Base-by-base conservation (phyloP, 2,329 filamentous ascomycete genomes). In the Neocatenulostroma microsporum region DNA sequence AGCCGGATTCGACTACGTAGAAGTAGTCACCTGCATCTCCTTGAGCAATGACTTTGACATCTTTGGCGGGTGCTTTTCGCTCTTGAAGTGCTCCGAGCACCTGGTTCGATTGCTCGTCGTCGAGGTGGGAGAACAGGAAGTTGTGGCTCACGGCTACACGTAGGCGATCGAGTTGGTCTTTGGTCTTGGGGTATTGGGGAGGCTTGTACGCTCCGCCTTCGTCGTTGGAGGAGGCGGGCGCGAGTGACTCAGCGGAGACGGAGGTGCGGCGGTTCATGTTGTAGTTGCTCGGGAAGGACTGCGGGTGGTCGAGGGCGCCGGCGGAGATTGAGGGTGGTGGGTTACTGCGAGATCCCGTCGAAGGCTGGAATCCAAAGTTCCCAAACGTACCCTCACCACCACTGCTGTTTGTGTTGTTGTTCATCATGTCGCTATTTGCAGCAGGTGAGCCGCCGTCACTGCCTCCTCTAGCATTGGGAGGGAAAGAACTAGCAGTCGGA, bases 1-100 rank as follows among this genome's bases (percentile, higher is more conserved):
- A 72, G 26, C 91, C 91, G 47, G 81, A 83, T 61, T 98, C 91
- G 13, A 96, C 87, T 18, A 98, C 80, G 61, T 98, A 98, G 67
- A 98, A 98, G 68, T 84, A 96, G 64, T 98, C 91, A 27, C 91
- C 91, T 1, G 88, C 82, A 55, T 96, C 91, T 37, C 91, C 91
- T 67, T 98, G 91, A 33, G 80, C 82, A 49, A 98, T 96, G 40
- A 98, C 86, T 73, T 94, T 73, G 58, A 80, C 80, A 48, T 79
- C 89, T 66, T 91, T 93, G 45, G 86, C 85, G 2, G 91, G 91
- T 53, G 96, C 93, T 6, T 85, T 83, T 63, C 96, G 96, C 66
- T 98, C 91, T 42, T 93, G 80, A 49, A 98, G 69, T 3, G 91
- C 91, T 33, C 86, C 85, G 10, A 98, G 73, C 29, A 96, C 87